These are phyloP conservation scores for Ceratocystis variospora DNA, from an alignment of 2,329 filamentous ascomycete genomes.

Conservation along the genomic window DNA sequence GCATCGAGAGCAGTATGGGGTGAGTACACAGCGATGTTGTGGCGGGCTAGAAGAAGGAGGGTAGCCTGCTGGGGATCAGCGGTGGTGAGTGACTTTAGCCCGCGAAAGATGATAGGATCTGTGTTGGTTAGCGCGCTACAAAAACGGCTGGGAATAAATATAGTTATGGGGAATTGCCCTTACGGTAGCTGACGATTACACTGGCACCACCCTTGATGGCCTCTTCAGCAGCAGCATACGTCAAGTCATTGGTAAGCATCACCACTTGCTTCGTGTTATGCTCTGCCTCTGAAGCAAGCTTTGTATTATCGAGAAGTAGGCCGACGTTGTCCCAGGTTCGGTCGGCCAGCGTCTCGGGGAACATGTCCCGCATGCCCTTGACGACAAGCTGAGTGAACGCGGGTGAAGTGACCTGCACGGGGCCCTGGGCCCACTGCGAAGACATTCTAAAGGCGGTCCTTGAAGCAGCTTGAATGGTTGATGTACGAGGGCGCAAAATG, in stretches of 20 bases:
- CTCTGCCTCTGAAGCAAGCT: constrained; percentile 23
- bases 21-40: constrained; percentile 88
- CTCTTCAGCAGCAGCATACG: constrained; percentile 75
- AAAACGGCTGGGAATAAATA: not conserved
- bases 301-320: constrained; percentile 45
- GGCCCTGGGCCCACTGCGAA: constrained; percentile 8
- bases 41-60: constrained; percentile 65
- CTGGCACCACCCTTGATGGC: constrained; percentile 64
- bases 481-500: not conserved
- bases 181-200: constrained; percentile 81
- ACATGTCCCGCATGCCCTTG: constrained; percentile 67
- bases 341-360: constrained; percentile 79
- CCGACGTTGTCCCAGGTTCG: constrained; percentile 95
- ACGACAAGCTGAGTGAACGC: constrained; percentile 50
- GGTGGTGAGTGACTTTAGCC: constrained; percentile 76
- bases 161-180: constrained; percentile 12
- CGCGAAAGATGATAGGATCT: constrained; percentile 95
- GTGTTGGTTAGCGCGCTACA: constrained; percentile 14
- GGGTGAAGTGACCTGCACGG: constrained; percentile 17
- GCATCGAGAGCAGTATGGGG: constrained; percentile 93
- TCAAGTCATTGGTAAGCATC: constrained; percentile 72
- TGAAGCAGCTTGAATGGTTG: not conserved
- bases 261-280: constrained; percentile 28
- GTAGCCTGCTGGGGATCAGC: constrained; percentile 75
- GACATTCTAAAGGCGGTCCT: constrained; percentile 5